Evolutionary conservation across 768 basidiomycete species (phyloP).

Genomic region (Termitomyces sp.): DNA sequence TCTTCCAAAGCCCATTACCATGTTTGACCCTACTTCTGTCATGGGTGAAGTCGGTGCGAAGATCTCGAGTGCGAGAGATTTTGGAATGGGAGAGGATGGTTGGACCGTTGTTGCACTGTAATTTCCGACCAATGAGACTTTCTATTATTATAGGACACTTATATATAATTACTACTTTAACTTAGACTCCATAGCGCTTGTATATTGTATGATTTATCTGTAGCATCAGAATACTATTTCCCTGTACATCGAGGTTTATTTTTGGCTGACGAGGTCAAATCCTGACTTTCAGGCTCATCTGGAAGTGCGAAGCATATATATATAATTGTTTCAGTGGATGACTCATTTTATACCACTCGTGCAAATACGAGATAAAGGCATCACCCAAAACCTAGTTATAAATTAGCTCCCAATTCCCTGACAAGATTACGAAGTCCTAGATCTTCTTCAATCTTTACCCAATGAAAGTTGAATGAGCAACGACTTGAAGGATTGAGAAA

Average conservation of each 20-base stretch:
- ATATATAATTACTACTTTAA: background rate
- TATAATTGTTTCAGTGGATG: background rate
- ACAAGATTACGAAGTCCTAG: conserved; percentile 16
- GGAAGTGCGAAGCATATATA: background rate
- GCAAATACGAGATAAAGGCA: background rate
- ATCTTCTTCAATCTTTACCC: conserved; percentile 42
- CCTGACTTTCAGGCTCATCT: background rate
- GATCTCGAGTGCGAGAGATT: conserved; percentile 13
- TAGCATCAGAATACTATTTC: background rate
- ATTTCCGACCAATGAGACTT: background rate
- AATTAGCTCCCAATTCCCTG: conserved; percentile 8
- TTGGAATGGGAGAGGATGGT: conserved; percentile 15
- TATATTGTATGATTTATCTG: background rate
- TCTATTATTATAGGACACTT: background rate
- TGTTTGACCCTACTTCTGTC: conserved; percentile 2
- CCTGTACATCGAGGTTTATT: background rate
- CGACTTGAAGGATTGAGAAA: background rate
- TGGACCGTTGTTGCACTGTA: conserved; percentile 11
- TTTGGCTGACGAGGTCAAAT: background rate
- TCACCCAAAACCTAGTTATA: background rate
- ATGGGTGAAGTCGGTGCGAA: conserved; percentile 9
- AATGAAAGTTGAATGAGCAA: background rate
- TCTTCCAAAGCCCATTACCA: conserved; percentile 2
- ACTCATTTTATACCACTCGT: background rate
- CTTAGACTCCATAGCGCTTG: background rate